Evolutionary conservation across 345 rosid genomes (phyloP).

Genomic region (Eucalyptus cloeziana): DNA sequence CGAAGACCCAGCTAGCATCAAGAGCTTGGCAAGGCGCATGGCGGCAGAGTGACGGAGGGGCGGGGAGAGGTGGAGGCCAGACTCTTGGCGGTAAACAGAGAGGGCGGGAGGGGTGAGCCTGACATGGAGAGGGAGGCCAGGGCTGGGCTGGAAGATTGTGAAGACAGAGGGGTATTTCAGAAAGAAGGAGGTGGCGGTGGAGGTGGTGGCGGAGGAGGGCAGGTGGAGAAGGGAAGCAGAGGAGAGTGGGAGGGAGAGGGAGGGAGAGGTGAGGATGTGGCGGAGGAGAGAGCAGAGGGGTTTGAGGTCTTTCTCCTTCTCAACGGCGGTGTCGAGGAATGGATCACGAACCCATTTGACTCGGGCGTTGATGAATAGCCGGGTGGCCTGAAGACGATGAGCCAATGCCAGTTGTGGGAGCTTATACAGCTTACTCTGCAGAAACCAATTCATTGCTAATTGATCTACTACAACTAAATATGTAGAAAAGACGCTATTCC

Average conservation of each 20-base stretch:
- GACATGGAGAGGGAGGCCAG: constrained; percentile 52
- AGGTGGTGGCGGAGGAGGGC: constrained; percentile 29
- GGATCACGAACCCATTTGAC: constrained; percentile 72
- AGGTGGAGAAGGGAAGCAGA: constrained; percentile 45
- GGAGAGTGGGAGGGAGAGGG: constrained; percentile 50
- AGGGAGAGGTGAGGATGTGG: constrained; percentile 45
- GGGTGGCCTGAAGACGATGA: background rate
- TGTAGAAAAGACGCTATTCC: background rate
- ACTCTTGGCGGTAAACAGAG: constrained; percentile 45
- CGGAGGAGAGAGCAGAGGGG: constrained; percentile 48
- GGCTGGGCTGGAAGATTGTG: constrained; percentile 52
- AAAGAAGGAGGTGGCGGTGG: constrained; percentile 23
- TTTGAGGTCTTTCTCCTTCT: constrained; percentile 50
- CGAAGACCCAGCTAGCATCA: constrained; percentile 43
- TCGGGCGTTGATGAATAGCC: constrained; percentile 49
- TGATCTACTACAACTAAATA: background rate
- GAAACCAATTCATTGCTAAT: background rate
- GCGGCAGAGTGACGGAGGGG: constrained; percentile 16
- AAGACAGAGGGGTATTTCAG: constrained; percentile 41
- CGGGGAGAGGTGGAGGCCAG: constrained; percentile 13
- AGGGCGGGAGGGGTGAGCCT: constrained; percentile 47
- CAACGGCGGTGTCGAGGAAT: constrained; percentile 36
- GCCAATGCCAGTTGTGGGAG: background rate
- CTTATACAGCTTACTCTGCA: background rate
- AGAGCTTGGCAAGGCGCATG: constrained; percentile 40